phyloP scores from a whole-genome alignment of 331 rosid species.

The Saraca asoca region DNA sequence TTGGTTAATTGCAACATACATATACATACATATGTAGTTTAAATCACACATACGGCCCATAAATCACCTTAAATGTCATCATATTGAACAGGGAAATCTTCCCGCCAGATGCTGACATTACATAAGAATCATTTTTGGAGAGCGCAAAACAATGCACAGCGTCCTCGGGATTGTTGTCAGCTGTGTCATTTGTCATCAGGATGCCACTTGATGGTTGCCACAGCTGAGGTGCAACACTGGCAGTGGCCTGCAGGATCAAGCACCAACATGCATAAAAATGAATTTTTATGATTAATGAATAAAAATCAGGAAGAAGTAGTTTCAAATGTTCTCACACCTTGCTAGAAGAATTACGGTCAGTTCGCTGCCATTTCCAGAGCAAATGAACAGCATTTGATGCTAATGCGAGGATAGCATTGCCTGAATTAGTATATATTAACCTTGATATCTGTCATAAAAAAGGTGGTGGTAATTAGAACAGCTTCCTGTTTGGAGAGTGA shows the following conservation, averaged over 20 bases:
- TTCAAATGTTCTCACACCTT: conserved; percentile 52
- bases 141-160: conserved; percentile 86
- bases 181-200: conserved; percentile 74
- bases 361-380: conserved; percentile 95
- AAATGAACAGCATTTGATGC: conserved; percentile 96
- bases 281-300: not conserved
- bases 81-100: conserved; percentile 84
- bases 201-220: conserved; percentile 96
- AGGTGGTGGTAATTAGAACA: conserved; percentile 30
- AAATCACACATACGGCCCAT: conserved; percentile 1
- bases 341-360: conserved; percentile 77
- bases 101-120: conserved; percentile 96
- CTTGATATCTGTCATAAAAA: conserved; percentile 81
- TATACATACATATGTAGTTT: too few relatives aligned
- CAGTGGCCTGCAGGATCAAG: conserved; percentile 68
- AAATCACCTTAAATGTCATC: conserved; percentile 91
- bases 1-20: conserved; percentile 27
- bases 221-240: conserved; percentile 65
- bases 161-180: conserved; percentile 77
- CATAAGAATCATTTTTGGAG: conserved; percentile 89
- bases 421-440: conserved; percentile 93
- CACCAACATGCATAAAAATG: conserved; percentile 27
- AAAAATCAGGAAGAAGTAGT: conserved; percentile 17
- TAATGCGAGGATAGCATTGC: conserved; percentile 84
- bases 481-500: conserved; percentile 2